phyloP scores from a whole-genome alignment of 768 basidiomycete genomes.

The Amanita thiersii region DNA sequence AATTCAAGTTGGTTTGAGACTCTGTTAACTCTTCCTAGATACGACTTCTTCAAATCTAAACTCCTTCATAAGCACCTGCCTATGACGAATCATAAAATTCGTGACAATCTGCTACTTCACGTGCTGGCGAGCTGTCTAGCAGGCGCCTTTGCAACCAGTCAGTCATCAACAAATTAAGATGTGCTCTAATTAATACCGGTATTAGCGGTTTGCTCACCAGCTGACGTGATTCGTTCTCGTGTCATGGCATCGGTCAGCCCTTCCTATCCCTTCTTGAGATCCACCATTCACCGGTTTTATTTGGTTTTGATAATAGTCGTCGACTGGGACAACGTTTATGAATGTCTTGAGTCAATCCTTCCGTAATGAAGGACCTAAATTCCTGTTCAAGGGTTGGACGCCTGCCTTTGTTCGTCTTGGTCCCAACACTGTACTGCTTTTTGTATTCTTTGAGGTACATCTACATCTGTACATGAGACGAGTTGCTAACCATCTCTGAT shows the following conservation, averaged over 20 bases:
- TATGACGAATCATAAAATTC: slow-evolving; percentile 49
- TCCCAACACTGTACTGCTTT: slow-evolving; percentile 78
- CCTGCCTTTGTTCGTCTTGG: slow-evolving; percentile 80
- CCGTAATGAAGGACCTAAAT: slow-evolving; percentile 64
- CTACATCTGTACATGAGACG: neutral
- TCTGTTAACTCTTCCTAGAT: slow-evolving; percentile 30
- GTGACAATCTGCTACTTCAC: slow-evolving; percentile 62
- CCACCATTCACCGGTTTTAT: slow-evolving; percentile 3
- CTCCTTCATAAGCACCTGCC: slow-evolving; percentile 48
- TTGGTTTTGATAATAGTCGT: slow-evolving; percentile 24
- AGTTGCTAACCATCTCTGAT: slow-evolving; percentile 2
- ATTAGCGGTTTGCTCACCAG: slow-evolving; percentile 70
- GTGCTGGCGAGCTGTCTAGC: slow-evolving; percentile 59
- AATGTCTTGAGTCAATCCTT: slow-evolving; percentile 53
- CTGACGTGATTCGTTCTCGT: slow-evolving; percentile 68
- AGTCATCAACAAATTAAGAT: slow-evolving; percentile 1
- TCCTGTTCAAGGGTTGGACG: slow-evolving; percentile 86
- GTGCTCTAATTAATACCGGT: slow-evolving; percentile 9
- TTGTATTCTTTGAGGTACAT: slow-evolving; percentile 75
- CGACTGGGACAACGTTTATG: slow-evolving; percentile 37
- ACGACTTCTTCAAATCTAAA: slow-evolving; percentile 66
- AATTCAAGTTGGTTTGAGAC: neutral
- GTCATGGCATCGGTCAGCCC: slow-evolving; percentile 67
- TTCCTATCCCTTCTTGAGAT: slow-evolving; percentile 3
- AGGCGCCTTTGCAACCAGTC: slow-evolving; percentile 74